Base-by-base conservation (phyloP, 2,329 filamentous ascomycete species). In the Fusarium veterinarium region DNA sequence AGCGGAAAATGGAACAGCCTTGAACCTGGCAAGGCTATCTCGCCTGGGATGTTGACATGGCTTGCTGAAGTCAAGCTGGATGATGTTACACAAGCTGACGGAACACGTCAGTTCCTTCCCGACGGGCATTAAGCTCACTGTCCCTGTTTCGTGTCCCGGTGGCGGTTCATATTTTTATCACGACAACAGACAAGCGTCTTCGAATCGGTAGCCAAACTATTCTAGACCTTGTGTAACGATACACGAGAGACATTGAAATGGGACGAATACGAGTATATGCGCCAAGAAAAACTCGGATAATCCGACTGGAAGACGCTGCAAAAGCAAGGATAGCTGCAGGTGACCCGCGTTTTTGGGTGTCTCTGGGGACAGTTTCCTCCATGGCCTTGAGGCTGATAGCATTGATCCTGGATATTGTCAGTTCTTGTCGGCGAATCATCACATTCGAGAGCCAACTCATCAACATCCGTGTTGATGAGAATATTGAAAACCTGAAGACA, bases 221-320 rank as follows among this genome's bases (percentile, higher is more conserved):
- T 40, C 25, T 41, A 17, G 33, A 25, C 45, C 19, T 35, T 67
- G 69, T 67, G 55, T 45, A 35, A 56, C 68, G 64, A 45, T 44
- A 30, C 58, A 65, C 62, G 35, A 66, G 23, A 61, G 37, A 41
- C 20, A 62, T 40, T 55, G 60, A 42, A 60, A 57, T 55, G 57
- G 55, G 48, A 52, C 52, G 49, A 70, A 77, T 73, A 77, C 74
- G 76, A 77, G 71, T 45, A 28, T 49, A 44, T 58, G 37, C 42
- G 23, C 56, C 41, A 68, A 52, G 55, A 41, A 33, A 35, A 63
- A 25, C 33, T 56, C 60, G 41, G 37, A 65, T 60, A 48, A 69
- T 66, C 46, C 59, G 51, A 73, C 38, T 55, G 61, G 73, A 35
- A 51, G 38, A 52, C 28, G 52, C 48, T 28, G 31, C 48, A 40